These are phyloP conservation scores for Chenopodium berlandieri DNA, from an alignment of 148 eudicot species.

Conservation along the genomic window DNA sequence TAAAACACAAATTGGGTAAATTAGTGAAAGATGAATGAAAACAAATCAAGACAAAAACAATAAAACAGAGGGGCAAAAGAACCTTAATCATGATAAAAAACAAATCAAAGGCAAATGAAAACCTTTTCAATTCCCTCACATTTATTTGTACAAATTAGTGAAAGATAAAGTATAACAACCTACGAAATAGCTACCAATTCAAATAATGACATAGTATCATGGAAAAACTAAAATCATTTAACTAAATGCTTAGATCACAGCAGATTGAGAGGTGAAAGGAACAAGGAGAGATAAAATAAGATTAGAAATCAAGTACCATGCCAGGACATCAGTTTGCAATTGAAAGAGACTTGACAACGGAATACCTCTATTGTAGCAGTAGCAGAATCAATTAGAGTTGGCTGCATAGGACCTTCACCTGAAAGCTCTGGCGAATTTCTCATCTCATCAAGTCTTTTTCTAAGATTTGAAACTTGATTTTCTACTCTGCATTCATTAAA, in stretches of 20 bases:
- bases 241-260: too few species aligned
- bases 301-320: background rate
- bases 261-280: background rate
- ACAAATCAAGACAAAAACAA: too few species aligned
- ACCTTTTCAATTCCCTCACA: background rate
- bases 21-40: too few species aligned
- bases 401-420: conserved; percentile 41
- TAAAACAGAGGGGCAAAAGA: too few species aligned
- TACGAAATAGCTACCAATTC: background rate
- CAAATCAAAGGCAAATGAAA: background rate
- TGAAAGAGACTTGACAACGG: background rate
- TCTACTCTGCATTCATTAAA: conserved; percentile 66
- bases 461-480: conserved; percentile 60
- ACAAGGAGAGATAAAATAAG: background rate
- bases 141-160: background rate
- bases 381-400: conserved; percentile 39
- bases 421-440: conserved; percentile 36
- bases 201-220: background rate
- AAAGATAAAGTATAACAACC: background rate
- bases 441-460: conserved; percentile 62
- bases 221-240: background rate
- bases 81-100: background rate
- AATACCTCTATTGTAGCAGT: conserved; percentile 69
- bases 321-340: background rate
- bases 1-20: too few species aligned